A percentile compares a stretch with the other conserved stretches of the same genome.
phyloP scores from a whole-genome alignment of 2,329 filamentous ascomycete genomes.

The Sclerotinia glacialis region DNA sequence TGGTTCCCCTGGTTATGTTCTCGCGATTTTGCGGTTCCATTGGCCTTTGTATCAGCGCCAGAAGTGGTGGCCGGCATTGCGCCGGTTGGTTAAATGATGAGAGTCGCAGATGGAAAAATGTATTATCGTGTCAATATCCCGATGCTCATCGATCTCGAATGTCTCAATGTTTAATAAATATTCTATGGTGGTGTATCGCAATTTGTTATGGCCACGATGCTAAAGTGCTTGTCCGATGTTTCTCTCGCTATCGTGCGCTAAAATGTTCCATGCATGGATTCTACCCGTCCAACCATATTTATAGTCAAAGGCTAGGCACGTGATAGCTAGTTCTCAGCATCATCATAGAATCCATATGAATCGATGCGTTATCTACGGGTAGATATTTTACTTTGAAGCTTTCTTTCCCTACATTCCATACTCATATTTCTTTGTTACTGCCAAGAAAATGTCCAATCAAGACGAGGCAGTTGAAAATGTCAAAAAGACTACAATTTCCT shows the following conservation, averaged over 20 bases:
- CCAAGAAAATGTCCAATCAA: slow-evolving; percentile 30
- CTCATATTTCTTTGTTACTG: neutral
- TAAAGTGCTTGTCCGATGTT: slow-evolving; percentile 10
- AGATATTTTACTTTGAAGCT: neutral
- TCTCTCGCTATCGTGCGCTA: slow-evolving; percentile 21
- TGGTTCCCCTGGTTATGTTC: slow-evolving; percentile 57
- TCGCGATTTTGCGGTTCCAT: slow-evolving; percentile 42
- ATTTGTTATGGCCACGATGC: slow-evolving; percentile 27
- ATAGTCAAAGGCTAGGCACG: neutral
- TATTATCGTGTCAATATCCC: neutral
- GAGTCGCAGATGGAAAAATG: slow-evolving; percentile 2
- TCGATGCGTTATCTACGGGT: neutral
- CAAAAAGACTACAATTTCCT: slow-evolving; percentile 45
- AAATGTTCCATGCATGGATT: slow-evolving; percentile 13
- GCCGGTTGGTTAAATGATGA: slow-evolving; percentile 14
- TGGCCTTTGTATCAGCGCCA: slow-evolving; percentile 42
- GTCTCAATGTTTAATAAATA: neutral
- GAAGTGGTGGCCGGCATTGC: slow-evolving; percentile 44
- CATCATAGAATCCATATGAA: slow-evolving; percentile 1
- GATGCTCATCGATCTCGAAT: neutral
- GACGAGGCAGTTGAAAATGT: slow-evolving; percentile 33
- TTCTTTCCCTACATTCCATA: neutral
- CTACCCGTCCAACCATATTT: neutral
- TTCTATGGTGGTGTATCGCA: slow-evolving; percentile 7
- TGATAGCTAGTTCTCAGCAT: slow-evolving; percentile 1